These are phyloP conservation scores for Aspergillus brunneoviolaceus DNA, from an alignment of 2,329 filamentous ascomycete genomes.

Conservation along the genomic window DNA sequence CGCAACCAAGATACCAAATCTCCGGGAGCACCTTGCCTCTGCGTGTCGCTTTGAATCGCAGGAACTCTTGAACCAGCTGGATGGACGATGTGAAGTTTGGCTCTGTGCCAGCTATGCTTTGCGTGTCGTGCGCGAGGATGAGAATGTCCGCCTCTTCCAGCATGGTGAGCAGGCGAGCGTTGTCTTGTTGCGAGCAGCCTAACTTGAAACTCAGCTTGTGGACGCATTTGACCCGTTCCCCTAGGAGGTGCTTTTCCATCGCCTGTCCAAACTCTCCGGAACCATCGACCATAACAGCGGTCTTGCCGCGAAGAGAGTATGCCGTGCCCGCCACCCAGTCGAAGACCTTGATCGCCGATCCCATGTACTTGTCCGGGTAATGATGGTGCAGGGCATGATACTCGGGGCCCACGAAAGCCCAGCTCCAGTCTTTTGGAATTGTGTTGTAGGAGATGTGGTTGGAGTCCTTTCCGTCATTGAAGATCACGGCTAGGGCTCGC, in stretches of 20 bases:
- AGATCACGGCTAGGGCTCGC: slow-evolving; percentile 13
- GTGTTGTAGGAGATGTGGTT: slow-evolving; percentile 19
- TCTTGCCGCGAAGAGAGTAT: slow-evolving; percentile 17
- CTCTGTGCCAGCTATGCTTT: slow-evolving; percentile 11
- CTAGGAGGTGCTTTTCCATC: slow-evolving; percentile 10
- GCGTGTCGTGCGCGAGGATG: slow-evolving; percentile 16
- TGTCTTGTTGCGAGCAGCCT: slow-evolving; percentile 15
- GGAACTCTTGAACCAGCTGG: slow-evolving; percentile 12
- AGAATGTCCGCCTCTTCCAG: slow-evolving; percentile 16
- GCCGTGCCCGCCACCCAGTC: slow-evolving; percentile 22
- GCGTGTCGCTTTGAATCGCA: neutral
- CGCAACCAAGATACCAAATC: slow-evolving; percentile 21
- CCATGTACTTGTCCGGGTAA: slow-evolving; percentile 20
- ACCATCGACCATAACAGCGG: slow-evolving; percentile 13
- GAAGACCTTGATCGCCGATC: slow-evolving; percentile 20
- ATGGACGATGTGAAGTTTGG: slow-evolving; percentile 15
- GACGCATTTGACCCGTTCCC: slow-evolving; percentile 15
- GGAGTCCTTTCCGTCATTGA: slow-evolving; percentile 16
- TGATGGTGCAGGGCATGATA: slow-evolving; percentile 21
- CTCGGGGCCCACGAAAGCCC: slow-evolving; percentile 20
- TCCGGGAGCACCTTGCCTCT: slow-evolving; percentile 13
- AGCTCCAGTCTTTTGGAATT: slow-evolving; percentile 17
- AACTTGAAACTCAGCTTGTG: slow-evolving; percentile 5
- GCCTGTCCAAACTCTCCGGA: slow-evolving; percentile 17
- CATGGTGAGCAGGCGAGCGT: neutral